A percentile compares a stretch with the other conserved stretches of the same genome.
Evolutionary conservation across 2,329 filamentous ascomycete genomes (phyloP).

Genomic region (Erysiphe pulchra): DNA sequence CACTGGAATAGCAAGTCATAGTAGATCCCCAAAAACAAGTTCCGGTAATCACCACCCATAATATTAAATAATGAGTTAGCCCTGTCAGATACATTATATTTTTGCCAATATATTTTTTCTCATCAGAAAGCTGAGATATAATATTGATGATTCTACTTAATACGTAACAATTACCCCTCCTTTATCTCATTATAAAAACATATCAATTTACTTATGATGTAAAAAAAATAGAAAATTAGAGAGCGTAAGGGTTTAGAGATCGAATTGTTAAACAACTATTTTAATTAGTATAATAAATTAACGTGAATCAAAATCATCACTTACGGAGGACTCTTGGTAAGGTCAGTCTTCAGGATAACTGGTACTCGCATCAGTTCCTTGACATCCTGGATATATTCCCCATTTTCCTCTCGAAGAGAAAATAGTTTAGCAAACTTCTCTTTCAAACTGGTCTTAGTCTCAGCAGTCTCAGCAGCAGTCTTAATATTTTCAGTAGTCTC

Average conservation of each 20-base stretch:
- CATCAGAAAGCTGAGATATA: too few species aligned
- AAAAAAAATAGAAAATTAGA: conserved; percentile 2
- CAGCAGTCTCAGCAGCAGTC: conserved; percentile 41
- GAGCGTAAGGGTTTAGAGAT: conserved; percentile 54
- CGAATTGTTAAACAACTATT: conserved; percentile 58
- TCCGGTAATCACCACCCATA: too few species aligned
- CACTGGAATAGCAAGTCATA: too few species aligned
- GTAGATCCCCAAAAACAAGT: too few species aligned
- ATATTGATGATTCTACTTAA: too few species aligned
- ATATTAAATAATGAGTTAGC: too few species aligned
- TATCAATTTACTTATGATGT: too few species aligned
- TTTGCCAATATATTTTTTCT: too few species aligned
- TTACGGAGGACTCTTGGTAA: conserved; percentile 98
- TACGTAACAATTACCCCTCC: too few species aligned
- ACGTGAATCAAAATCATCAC: conserved; percentile 18
- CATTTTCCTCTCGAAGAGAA: conserved; percentile 69
- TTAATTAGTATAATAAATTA: conserved; percentile 15
- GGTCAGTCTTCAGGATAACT: conserved; percentile 94
- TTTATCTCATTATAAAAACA: too few species aligned
- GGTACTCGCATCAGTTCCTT: conserved; percentile 93
- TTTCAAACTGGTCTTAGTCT: conserved; percentile 68
- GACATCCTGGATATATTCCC: conserved; percentile 94
- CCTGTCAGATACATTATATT: too few species aligned
- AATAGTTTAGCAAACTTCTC: conserved; percentile 90
- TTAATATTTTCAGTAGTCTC: conserved; percentile 75